Conservation (phyloP, 345 rosid species). For the Murraya paniculata region DNA sequence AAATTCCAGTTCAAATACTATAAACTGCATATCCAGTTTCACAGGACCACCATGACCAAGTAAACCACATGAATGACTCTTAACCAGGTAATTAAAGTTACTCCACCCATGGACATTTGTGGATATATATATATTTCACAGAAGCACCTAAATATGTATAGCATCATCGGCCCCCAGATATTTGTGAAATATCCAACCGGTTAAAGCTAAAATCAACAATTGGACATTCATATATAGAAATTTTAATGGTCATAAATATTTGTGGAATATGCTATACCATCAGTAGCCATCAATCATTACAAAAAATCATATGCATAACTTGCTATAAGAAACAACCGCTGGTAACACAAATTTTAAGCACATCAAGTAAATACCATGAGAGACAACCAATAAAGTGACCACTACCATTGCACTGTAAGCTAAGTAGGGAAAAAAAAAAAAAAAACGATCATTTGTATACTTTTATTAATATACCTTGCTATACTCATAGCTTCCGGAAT, state of each 20-base stretch:
- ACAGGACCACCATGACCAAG: neutral
- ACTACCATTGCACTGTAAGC: neutral
- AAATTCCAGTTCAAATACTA: neutral
- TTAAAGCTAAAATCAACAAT: neutral
- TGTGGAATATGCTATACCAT: neutral
- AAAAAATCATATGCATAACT: neutral
- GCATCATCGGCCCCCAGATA: neutral
- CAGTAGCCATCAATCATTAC: neutral
- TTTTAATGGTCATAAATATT: too few species aligned
- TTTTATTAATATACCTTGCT: conserved; percentile 40
- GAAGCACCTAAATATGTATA: neutral
- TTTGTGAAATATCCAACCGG: neutral
- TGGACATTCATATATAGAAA: neutral
- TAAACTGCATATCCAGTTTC: neutral
- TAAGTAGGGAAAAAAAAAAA: neutral
- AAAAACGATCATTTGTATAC: neutral
- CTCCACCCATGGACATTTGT: neutral
- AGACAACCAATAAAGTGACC: neutral
- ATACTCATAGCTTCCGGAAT: conserved; percentile 50
- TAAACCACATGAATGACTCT: neutral
- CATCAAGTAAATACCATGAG: neutral
- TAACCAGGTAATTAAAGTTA: neutral
- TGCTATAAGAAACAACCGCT: too few species aligned
- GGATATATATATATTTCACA: neutral
- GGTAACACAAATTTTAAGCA: neutral